phyloP scores from a whole-genome alignment of 306 rosid species.

The Ochetophila trinervis region DNA sequence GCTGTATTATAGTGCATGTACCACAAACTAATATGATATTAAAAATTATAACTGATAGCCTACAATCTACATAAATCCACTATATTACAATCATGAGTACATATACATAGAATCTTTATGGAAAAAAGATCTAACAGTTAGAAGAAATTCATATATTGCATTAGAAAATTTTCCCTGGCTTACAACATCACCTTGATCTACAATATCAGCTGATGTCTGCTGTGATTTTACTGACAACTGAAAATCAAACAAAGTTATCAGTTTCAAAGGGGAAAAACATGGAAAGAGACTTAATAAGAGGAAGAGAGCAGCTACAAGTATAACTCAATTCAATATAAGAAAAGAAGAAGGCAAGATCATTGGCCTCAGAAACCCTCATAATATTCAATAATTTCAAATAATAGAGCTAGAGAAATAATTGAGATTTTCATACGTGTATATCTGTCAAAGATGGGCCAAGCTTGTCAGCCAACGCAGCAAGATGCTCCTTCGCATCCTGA shows the following conservation, averaged over 20 bases:
- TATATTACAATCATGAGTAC: background rate
- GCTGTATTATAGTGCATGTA: too few relatives aligned
- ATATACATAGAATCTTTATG: background rate
- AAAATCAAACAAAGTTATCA: conserved; percentile 28
- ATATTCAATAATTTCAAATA: conserved; percentile 15
- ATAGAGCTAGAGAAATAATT: conserved; percentile 4
- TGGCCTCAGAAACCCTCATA: background rate
- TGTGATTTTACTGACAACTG: conserved; percentile 86
- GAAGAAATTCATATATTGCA: conserved; percentile 44
- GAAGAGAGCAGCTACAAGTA: background rate
- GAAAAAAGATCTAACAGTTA: background rate
- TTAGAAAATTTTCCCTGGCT: conserved; percentile 46
- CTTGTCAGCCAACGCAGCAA: conserved; percentile 92
- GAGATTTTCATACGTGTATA: conserved; percentile 66
- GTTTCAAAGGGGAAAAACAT: conserved; percentile 23
- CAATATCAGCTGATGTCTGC: conserved; percentile 47
- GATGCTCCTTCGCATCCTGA: conserved; percentile 98
- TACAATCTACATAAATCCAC: background rate
- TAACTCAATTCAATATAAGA: conserved; percentile 16
- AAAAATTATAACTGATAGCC: conserved; percentile 20
- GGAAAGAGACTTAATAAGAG: background rate
- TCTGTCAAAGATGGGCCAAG: conserved; percentile 84
- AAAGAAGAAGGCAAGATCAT: background rate
- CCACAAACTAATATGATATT: background rate
- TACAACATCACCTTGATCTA: conserved; percentile 85